Evolutionary conservation across 2,329 filamentous ascomycete genomes (phyloP).

Genomic region (Celoporthe dispersa): DNA sequence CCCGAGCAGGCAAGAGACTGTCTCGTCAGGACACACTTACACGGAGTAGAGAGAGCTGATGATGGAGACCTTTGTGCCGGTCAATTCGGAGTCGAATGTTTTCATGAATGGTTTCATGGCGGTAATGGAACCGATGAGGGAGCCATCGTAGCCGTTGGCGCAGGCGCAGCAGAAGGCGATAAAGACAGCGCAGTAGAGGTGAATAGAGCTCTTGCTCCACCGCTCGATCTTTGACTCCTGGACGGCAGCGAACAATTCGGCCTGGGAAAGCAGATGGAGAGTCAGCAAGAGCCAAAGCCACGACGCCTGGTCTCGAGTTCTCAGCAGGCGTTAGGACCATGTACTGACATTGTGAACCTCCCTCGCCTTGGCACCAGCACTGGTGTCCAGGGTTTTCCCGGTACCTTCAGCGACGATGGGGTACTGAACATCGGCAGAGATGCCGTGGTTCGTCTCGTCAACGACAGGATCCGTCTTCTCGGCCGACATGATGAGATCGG

Average conservation of each 20-base stretch:
- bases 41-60: conserved; percentile 54
- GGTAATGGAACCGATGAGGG: conserved; percentile 49
- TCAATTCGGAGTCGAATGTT: conserved; percentile 44
- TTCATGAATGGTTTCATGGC: conserved; percentile 50
- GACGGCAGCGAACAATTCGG: conserved; percentile 52
- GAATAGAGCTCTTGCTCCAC: conserved; percentile 46
- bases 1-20: background rate
- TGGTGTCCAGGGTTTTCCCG: conserved; percentile 35
- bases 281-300: conserved; percentile 22
- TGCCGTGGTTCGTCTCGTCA: conserved; percentile 27
- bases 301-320: background rate
- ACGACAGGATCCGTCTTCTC: conserved; percentile 23
- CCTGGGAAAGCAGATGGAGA: conserved; percentile 37
- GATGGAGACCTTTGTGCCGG: conserved; percentile 45
- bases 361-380: conserved; percentile 44
- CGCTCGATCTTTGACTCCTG: conserved; percentile 49
- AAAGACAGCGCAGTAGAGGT: conserved; percentile 51
- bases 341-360: conserved; percentile 47
- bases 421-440: conserved; percentile 26
- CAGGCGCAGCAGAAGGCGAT: conserved; percentile 51
- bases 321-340: background rate
- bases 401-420: conserved; percentile 36
- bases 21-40: conserved; percentile 37
- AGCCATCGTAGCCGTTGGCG: conserved; percentile 54
- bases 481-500: conserved; percentile 25